phyloP scores from a whole-genome alignment of 305 asterid species.

The Andrographis paniculata region DNA sequence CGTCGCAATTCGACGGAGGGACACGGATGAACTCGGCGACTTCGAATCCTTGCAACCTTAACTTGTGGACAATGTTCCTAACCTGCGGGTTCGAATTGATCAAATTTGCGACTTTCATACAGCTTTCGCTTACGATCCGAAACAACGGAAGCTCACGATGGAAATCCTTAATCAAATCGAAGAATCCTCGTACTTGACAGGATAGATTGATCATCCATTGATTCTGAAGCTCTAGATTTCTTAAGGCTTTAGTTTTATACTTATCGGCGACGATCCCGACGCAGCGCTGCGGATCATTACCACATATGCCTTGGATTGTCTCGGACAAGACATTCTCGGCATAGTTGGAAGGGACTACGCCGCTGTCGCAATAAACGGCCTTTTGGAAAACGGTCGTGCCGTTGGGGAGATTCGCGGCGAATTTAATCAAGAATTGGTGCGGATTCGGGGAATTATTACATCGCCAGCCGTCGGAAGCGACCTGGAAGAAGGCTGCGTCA shows the following conservation, averaged over 20 bases:
- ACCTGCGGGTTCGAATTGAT: conserved; percentile 53
- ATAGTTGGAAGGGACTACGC: conserved; percentile 46
- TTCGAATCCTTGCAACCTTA: conserved; percentile 52
- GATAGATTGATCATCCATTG: conserved; percentile 85
- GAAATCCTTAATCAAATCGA: conserved; percentile 67
- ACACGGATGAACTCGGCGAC: conserved; percentile 47
- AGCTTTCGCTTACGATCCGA: conserved; percentile 46
- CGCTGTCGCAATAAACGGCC: conserved; percentile 41
- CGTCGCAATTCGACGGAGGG: conserved; percentile 40
- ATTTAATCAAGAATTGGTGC: conserved; percentile 45
- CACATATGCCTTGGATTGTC: conserved; percentile 42
- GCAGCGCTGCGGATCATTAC: conserved; percentile 45
- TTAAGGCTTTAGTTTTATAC: conserved; percentile 62
- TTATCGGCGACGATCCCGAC: conserved; percentile 78
- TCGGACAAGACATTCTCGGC: conserved; percentile 77
- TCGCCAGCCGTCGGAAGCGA: conserved; percentile 71
- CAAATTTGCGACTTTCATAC: conserved; percentile 59
- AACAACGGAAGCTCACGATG: conserved; percentile 59
- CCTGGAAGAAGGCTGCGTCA: conserved; percentile 76
- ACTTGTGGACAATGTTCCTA: conserved; percentile 53
- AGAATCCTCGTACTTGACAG: conserved; percentile 65
- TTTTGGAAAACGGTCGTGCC: conserved; percentile 63
- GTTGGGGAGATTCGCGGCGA: conserved; percentile 68
- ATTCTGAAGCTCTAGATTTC: conserved; percentile 54
- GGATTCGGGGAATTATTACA: conserved; percentile 25